Evolutionary conservation across 768 basidiomycete genomes (phyloP), one percentile per base, ranked within the genome.

Genomic region (Leccinellum rugosiceps): DNA sequence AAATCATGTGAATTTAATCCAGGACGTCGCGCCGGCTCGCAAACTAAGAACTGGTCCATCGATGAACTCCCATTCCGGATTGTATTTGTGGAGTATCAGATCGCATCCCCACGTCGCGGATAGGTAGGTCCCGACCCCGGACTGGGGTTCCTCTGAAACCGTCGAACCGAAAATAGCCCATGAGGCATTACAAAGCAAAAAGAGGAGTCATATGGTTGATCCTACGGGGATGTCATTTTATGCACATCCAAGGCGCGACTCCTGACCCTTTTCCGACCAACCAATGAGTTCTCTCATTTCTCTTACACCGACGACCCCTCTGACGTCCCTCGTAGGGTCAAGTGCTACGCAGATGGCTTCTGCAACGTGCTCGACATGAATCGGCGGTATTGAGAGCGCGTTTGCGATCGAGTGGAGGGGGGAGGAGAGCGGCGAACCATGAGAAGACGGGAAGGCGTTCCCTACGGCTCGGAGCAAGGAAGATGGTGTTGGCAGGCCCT

Each of bases 321-420:
- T 69, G 48, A 92, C 74, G 44, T 78, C 78, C 58, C 74, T 76
- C 49, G 68, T 65, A 35, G 75, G 73, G 64, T 85, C 80, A 56
- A 87, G 76, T 34, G 82, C 80, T 19, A 86, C 78, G 58, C 88
- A 85, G 7, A 93, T 81, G 1, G 94, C 92, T 63, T 87, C 84
- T 3, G 89, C 97, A 46, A 98, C 93, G 60, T 94, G 92, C 65
- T 99, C 97, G 21, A 98, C 94, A 67, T 98, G 96, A 44, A 98
- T 84, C 2, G 97, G 95, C 30, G 90, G 92, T 54, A 88, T 87
- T n/a, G 82, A 80, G 51, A 98, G 73, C 17, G 89, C 85, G 59
- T 89, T 89, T 7, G 92, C 90, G 34, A 94, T 74, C 3, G 88
- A 85, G 31, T 83, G 77, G 41, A 89, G 72, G 15, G 83, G 68